Base-by-base conservation (phyloP, 306 rosid genomes). In the Macrotyloma uniflorum region DNA sequence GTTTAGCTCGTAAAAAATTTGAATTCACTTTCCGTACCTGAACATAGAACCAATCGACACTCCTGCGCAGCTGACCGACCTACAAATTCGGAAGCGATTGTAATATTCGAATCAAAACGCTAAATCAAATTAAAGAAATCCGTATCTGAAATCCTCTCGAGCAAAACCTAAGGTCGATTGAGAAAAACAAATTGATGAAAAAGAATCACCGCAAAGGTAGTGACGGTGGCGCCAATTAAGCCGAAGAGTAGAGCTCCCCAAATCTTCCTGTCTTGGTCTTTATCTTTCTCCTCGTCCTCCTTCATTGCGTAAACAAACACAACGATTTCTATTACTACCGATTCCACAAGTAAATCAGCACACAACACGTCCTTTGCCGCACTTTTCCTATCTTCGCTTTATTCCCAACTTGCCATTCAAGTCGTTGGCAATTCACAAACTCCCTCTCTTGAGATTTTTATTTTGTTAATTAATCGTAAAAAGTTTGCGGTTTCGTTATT, bases 231-330 rank as follows among this genome's bases (percentile, higher is more conserved):
- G 69, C 96, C 98, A 72, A 96, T 90, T 20, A 96, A 35, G 4
- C 96, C 96, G 81, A 93, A 91, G 75, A 93, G 84, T 13, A 96
- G 47, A 83, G 89, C 82, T 12, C 97, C 99, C 96, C 96, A 88
- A 42, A 93, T 81, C 86, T 84, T 91, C 65, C 67, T 19, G 74
- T 83, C 92, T 61, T 85, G 79, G 32, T 22, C 82, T 72, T 91
- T 75, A 9, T 79, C 86, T 72, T 84, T 85, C 1, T 85, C 69
- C 32, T 65, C 87, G 18, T 80, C 85, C 54, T 74, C 91, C 70
- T 80, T 76, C 97, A 88, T 94, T 78, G 75, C 70, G 40, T 36
- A 22, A 79, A 77, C 16, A 7, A 51, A 58, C 46, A 77, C 80
- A 66, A 32, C 74, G 47, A 80, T 75, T 72, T 55, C 61, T 42